Percentiles rank a stretch among this genome's conserved stretches.
These are phyloP conservation scores for Scheffersomyces titani DNA, from an alignment of 1,139 yeast species.

Conservation along the genomic window DNA sequence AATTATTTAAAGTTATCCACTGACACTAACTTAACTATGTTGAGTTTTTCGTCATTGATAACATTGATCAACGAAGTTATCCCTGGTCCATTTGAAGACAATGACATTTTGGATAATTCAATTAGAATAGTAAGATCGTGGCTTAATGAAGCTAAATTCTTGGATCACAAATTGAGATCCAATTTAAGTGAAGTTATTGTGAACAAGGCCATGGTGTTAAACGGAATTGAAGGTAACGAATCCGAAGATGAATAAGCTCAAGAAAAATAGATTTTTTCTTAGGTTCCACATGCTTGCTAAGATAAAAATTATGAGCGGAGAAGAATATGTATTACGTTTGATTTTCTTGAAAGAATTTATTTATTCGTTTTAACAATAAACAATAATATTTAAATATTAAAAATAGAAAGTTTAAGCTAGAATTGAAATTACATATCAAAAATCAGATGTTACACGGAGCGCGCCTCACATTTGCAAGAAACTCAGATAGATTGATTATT, in stretches of 20 bases:
- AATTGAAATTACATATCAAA: background rate
- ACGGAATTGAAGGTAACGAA: slow-evolving; percentile 24
- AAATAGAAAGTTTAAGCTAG: background rate
- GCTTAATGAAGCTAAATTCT: slow-evolving; percentile 28
- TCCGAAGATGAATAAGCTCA: slow-evolving; percentile 14
- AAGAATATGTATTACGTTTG: background rate
- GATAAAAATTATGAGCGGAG: background rate
- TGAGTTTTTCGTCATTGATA: slow-evolving; percentile 37
- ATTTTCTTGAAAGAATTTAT: slow-evolving; percentile 1
- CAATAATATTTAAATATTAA: background rate
- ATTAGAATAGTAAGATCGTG: slow-evolving; percentile 31
- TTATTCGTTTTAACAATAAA: slow-evolving; percentile 1
- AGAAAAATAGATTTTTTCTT: background rate
- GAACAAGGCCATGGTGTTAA: slow-evolving; percentile 34
- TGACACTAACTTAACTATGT: slow-evolving; percentile 11
- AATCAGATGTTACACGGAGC: background rate
- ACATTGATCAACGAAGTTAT: slow-evolving; percentile 26
- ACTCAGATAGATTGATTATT: too few relatives aligned
- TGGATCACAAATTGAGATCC: slow-evolving; percentile 26
- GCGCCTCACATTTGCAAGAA: background rate
- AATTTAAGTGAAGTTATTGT: slow-evolving; percentile 34
- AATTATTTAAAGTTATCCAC: slow-evolving; percentile 26
- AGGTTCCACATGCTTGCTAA: background rate
- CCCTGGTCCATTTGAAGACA: slow-evolving; percentile 20
- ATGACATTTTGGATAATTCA: slow-evolving; percentile 28